These are phyloP conservation scores for Corynespora cassiicola DNA, from an alignment of 2,329 filamentous ascomycete genomes.

Conservation along the genomic window DNA sequence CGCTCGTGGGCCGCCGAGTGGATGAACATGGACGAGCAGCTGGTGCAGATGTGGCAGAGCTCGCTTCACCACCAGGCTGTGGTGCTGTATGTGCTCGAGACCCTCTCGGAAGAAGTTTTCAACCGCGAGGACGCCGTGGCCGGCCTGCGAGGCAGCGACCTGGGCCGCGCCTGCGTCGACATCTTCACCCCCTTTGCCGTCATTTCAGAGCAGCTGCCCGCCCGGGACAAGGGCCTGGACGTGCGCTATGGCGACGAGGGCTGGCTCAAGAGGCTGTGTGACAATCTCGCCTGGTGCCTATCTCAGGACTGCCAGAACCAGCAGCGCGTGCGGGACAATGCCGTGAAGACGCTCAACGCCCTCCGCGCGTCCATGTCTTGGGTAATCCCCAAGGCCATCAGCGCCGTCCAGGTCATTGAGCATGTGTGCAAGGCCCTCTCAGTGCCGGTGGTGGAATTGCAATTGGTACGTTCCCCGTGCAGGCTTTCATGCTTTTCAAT, in stretches of 20 bases:
- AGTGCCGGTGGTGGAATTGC: constrained; percentile 42
- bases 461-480: constrained; percentile 36
- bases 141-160: constrained; percentile 78
- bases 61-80: constrained; percentile 77
- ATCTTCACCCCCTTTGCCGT: constrained; percentile 85
- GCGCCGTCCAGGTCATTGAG: constrained; percentile 55
- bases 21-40: constrained; percentile 89
- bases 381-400: constrained; percentile 84
- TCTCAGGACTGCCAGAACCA: constrained; percentile 69
- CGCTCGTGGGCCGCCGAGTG: constrained; percentile 91
- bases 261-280: constrained; percentile 81
- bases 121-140: constrained; percentile 88
- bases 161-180: constrained; percentile 91
- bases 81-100: constrained; percentile 87
- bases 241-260: constrained; percentile 82
- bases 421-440: constrained; percentile 47
- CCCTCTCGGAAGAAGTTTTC: constrained; percentile 92
- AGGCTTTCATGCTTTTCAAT: not conserved
- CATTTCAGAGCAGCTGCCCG: constrained; percentile 76
- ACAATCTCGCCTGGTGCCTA: constrained; percentile 76
- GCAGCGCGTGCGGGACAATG: constrained; percentile 72
- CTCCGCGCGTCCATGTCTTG: constrained; percentile 83
- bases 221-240: constrained; percentile 70
- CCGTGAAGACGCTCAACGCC: constrained; percentile 77
- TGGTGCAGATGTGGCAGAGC: constrained; percentile 79